Conservation (phyloP, 1,284 basidiomycete species). For the Flammula alnicola region DNA sequence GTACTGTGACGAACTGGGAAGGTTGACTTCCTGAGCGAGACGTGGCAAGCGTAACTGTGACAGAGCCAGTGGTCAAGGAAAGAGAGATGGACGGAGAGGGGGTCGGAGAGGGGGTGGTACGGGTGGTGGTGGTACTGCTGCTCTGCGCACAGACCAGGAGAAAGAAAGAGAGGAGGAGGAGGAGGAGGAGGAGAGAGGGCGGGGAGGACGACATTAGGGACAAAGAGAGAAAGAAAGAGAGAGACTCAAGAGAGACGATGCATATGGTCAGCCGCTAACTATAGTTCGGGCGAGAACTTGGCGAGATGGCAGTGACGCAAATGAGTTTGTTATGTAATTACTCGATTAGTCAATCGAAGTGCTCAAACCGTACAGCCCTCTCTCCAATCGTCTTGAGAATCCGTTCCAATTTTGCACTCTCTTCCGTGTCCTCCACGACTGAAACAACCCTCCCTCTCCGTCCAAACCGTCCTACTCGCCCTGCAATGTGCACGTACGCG, state of each 20-base stretch:
- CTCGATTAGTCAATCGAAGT: conserved; percentile 47
- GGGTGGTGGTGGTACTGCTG: conserved; percentile 33
- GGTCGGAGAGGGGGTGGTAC: conserved; percentile 27
- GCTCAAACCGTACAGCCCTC: conserved; percentile 41
- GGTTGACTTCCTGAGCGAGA: conserved; percentile 51
- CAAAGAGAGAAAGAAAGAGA: conserved; percentile 19
- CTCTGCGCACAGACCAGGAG: no score
- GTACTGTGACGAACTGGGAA: conserved; percentile 52
- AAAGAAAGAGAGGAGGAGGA: conserved; percentile 24
- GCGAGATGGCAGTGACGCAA: no score
- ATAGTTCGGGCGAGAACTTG: conserved; percentile 6
- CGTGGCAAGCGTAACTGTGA: conserved; percentile 52
- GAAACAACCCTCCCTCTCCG: conserved; percentile 65
- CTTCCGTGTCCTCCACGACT: conserved; percentile 53
- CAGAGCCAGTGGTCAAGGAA: conserved; percentile 52
- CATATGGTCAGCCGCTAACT: conserved; percentile 23
- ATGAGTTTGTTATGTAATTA: conserved; percentile 9
- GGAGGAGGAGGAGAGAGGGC: conserved; percentile 24
- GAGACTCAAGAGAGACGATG: conserved; percentile 21
- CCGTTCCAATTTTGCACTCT: conserved; percentile 47
- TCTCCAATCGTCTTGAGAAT: conserved; percentile 52
- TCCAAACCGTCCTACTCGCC: conserved; percentile 78
- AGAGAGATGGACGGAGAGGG: conserved; percentile 43
- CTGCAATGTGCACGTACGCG: conserved; percentile 71
- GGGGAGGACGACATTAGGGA: conserved; percentile 23